A percentile compares a stretch with the other conserved stretches of the same genome.
Conservation (phyloP, 805 yeast species). For the Candida khao-thaluensis region DNA sequence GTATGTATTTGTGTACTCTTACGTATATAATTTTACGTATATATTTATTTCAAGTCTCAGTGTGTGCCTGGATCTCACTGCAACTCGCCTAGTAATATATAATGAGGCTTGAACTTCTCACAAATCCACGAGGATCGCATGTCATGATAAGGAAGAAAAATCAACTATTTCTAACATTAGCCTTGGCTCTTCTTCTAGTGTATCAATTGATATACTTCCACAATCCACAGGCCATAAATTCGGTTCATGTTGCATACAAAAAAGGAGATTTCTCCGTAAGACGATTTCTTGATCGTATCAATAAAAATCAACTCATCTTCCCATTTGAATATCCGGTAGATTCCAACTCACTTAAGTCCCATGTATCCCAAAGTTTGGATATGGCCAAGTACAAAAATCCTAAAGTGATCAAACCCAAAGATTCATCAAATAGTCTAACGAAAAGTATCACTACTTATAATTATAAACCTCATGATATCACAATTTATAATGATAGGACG, state of each 20-base stretch:
- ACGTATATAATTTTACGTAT: too few relatives aligned
- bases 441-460: slow-evolving; percentile 7
- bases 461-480: slow-evolving; percentile 15
- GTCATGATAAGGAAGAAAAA: slow-evolving; percentile 4
- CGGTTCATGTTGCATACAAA: slow-evolving; percentile 1
- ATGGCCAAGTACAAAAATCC: slow-evolving; percentile 12
- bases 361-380: slow-evolving; percentile 12
- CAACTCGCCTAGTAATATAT: too few relatives aligned
- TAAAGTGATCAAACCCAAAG: slow-evolving; percentile 9
- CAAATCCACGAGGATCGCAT: neutral
- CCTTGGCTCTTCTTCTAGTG: neutral
- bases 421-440: slow-evolving; percentile 7
- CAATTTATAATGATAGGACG: slow-evolving; percentile 14
- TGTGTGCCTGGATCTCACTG: too few relatives aligned
- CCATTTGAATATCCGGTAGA: slow-evolving; percentile 16
- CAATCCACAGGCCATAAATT: neutral
- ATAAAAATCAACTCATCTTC: slow-evolving; percentile 17
- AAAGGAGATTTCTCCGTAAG: slow-evolving; percentile 2
- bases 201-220: slow-evolving; percentile 1
- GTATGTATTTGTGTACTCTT: too few relatives aligned
- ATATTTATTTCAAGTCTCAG: too few relatives aligned
- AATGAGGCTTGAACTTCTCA: too few relatives aligned
- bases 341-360: slow-evolving; percentile 8
- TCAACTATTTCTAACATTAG: neutral
- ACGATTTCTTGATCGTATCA: slow-evolving; percentile 6